Evolutionary conservation across 768 basidiomycete genomes (phyloP), one percentile per base, ranked within the genome.

Genomic region (Gyrodon lividus): DNA sequence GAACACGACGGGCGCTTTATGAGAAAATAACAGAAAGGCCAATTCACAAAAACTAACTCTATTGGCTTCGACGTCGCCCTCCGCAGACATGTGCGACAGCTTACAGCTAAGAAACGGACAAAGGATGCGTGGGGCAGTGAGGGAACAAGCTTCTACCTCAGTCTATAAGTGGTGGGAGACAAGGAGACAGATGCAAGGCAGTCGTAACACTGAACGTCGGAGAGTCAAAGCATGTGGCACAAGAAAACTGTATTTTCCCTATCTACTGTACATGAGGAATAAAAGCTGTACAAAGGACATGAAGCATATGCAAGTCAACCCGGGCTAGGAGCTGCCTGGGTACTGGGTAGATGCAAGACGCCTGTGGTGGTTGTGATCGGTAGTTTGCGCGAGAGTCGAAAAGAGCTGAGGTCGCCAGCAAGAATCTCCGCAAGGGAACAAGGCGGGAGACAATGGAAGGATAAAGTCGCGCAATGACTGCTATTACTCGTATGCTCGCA

Each of bases 191-290:
- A 60, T 33, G 43, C 57, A 62, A 65, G 62, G 59, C 70, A 66
- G 68, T 69, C 60, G 61, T 60, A 65, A 61, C 62, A 58, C 56
- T 67, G 59, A 59, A 64, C 61, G 77, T 78, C 77, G 77, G 78
- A 79, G 77, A 79, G 77, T 79, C 75, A 79, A 79, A 70, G 72
- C 66, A 66, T 70, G 69, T 73, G 70, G 69, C 72, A 68, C 69
- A 69, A 69, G 60, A 64, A 70, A 67, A 70, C 59, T 69, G 56
- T 69, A 69, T 69, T 71, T 70, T 58, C 50, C 50, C 58, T 65
- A 69, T 65, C 56, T 69, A 70, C 42, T 49, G 50, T 64, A 70
- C 65, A 69, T 45, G 59, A 61, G 51, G 55, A 51, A 58, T 43
- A 45, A 59, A 54, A 48, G 51, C 49, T 48, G 49, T 59, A 68